These are phyloP conservation scores for Gnomoniopsis smithogilvyi DNA, from an alignment of 2,329 filamentous ascomycete genomes.

Conservation along the genomic window DNA sequence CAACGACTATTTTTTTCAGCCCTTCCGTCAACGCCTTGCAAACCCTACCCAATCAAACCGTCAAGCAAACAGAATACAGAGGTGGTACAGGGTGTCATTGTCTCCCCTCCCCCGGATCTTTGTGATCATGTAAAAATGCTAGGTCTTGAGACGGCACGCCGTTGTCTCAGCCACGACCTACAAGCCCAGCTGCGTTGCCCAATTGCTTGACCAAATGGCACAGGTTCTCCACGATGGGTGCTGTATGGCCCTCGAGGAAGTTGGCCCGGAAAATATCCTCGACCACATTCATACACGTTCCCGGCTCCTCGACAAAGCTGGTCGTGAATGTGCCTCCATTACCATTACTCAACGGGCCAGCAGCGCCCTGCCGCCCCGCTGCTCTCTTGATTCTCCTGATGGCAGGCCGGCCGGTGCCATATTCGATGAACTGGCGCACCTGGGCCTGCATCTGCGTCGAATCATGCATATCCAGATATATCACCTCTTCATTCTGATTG, in stretches of 20 bases:
- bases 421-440: slow-evolving; percentile 53
- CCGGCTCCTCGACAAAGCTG: slow-evolving; percentile 51
- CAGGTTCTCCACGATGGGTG: slow-evolving; percentile 66
- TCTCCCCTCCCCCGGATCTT: too few relatives aligned
- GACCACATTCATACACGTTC: slow-evolving; percentile 55
- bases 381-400: slow-evolving; percentile 37
- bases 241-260: slow-evolving; percentile 42
- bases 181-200: slow-evolving; percentile 43
- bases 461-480: slow-evolving; percentile 57
- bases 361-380: not conserved
- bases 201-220: slow-evolving; percentile 61
- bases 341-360: not conserved
- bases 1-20: too few relatives aligned
- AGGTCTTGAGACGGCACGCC: too few relatives aligned
- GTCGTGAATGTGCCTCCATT: slow-evolving; percentile 23
- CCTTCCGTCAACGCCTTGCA: too few relatives aligned
- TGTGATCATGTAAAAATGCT: too few relatives aligned
- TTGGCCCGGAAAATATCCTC: slow-evolving; percentile 55
- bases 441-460: slow-evolving; percentile 30
- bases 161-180: not conserved
- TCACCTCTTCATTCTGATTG: slow-evolving; percentile 33
- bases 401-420: slow-evolving; percentile 52
- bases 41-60: too few relatives aligned
- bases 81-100: too few relatives aligned
- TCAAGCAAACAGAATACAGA: too few relatives aligned